phyloP scores from a whole-genome alignment of 768 basidiomycete species.

The Boletellus ananas region DNA sequence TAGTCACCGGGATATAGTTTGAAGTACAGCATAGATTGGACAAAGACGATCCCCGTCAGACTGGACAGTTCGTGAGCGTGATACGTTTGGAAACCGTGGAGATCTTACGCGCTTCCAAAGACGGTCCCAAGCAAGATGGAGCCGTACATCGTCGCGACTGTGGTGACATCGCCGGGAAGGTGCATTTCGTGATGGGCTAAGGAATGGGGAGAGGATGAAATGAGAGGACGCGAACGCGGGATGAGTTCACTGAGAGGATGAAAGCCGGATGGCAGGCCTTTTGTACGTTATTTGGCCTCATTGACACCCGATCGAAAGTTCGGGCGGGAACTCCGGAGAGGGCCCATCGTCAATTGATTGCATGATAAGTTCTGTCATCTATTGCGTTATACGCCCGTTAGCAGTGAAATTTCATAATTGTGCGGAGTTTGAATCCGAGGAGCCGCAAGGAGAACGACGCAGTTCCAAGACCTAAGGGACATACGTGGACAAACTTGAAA shows the following conservation, averaged over 20 bases:
- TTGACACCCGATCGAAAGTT: slow-evolving; percentile 26
- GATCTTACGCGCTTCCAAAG: slow-evolving; percentile 26
- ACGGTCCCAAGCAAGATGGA: slow-evolving; percentile 31
- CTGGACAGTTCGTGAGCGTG: slow-evolving; percentile 16
- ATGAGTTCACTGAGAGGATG: slow-evolving; percentile 18
- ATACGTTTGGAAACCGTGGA: background rate
- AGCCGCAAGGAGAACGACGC: too few species aligned
- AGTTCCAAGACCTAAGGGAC: too few species aligned
- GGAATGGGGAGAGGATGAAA: slow-evolving; percentile 11
- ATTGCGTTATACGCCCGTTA: background rate
- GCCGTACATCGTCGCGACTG: slow-evolving; percentile 30
- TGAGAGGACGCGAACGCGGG: slow-evolving; percentile 29
- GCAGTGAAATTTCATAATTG: background rate
- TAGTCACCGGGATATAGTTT: slow-evolving; percentile 30
- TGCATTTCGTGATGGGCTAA: slow-evolving; percentile 6
- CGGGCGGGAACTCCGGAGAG: slow-evolving; percentile 7
- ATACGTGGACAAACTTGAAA: too few species aligned
- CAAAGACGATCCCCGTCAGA: slow-evolving; percentile 31
- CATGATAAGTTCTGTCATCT: slow-evolving; percentile 8
- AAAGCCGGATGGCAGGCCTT: slow-evolving; percentile 7
- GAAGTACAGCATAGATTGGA: slow-evolving; percentile 29
- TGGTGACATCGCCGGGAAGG: slow-evolving; percentile 29
- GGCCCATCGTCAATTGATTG: slow-evolving; percentile 4
- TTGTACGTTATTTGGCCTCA: slow-evolving; percentile 34
- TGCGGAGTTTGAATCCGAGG: background rate